phyloP scores from a whole-genome alignment of 2,329 filamentous ascomycete species.

The Tolypocladium amazonense region DNA sequence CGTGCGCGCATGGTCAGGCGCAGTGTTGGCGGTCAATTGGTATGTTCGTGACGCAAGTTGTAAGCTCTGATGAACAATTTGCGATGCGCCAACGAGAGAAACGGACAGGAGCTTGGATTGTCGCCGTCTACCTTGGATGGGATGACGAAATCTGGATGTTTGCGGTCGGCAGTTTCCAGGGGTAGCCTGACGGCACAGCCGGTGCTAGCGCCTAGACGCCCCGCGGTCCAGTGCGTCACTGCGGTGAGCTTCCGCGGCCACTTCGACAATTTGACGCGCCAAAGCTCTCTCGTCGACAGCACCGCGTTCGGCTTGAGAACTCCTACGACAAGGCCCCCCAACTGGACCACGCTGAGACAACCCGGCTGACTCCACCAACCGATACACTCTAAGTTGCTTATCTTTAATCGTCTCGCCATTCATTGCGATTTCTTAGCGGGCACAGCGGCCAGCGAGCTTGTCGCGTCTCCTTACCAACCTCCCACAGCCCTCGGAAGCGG shows the following conservation, averaged over 20 bases:
- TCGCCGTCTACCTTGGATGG: background rate
- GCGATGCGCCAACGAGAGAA: background rate
- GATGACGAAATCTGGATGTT: background rate
- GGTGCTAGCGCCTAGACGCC: background rate
- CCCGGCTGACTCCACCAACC: background rate
- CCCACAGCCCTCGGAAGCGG: background rate
- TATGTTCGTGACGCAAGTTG: background rate
- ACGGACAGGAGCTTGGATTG: background rate
- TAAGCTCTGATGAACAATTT: background rate
- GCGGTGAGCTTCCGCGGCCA: no score
- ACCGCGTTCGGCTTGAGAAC: background rate
- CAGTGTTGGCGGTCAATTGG: background rate
- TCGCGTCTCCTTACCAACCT: background rate
- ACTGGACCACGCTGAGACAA: background rate
- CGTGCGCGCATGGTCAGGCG: constrained; percentile 14
- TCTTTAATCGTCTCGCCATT: background rate
- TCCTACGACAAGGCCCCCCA: background rate
- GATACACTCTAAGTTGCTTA: background rate
- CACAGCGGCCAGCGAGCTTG: no score
- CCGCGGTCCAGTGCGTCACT: background rate
- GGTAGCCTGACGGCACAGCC: background rate
- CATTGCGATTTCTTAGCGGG: background rate
- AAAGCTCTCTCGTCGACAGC: background rate
- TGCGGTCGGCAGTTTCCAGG: background rate
- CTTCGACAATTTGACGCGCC: background rate